Evolutionary conservation across 2,329 filamentous ascomycete genomes (phyloP).

Genomic region (Neophaeococcomyces aloes): DNA sequence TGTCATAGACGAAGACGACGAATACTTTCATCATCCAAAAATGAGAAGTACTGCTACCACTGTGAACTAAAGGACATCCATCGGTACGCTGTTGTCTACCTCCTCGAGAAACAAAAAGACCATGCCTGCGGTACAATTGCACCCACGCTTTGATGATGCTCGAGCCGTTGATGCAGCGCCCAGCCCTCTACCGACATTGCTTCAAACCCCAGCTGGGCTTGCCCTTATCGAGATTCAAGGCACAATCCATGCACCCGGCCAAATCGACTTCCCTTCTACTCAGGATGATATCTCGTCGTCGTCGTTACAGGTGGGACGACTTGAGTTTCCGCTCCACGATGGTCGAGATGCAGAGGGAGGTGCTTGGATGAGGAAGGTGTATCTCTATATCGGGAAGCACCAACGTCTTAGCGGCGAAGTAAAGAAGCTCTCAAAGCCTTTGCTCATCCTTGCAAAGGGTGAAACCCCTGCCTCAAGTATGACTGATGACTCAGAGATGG

Average conservation of each 20-base stretch:
- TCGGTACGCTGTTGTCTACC: too few species aligned
- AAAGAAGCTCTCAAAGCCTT: slow-evolving; percentile 67
- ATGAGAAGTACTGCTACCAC: too few species aligned
- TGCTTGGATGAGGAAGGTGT: slow-evolving; percentile 81
- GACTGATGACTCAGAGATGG: slow-evolving; percentile 27
- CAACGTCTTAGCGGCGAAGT: slow-evolving; percentile 84
- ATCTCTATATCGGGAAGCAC: slow-evolving; percentile 78
- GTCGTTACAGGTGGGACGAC: slow-evolving; percentile 52
- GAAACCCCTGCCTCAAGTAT: slow-evolving; percentile 15
- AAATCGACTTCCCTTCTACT: slow-evolving; percentile 11
- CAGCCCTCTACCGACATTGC: slow-evolving; percentile 64
- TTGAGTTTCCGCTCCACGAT: slow-evolving; percentile 66
- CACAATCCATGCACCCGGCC: slow-evolving; percentile 62
- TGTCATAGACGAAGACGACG: too few species aligned
- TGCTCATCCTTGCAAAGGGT: slow-evolving; percentile 64
- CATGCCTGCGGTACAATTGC: not conserved
- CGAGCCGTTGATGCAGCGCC: not conserved
- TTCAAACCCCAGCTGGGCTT: slow-evolving; percentile 80
- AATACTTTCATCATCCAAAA: too few species aligned
- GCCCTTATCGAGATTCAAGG: slow-evolving; percentile 90
- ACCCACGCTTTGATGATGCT: too few species aligned
- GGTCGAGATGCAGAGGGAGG: slow-evolving; percentile 46
- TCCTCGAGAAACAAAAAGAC: too few species aligned
- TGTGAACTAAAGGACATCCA: too few species aligned
- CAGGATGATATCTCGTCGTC: not conserved